phyloP scores from a whole-genome alignment of 352 stramenopile species.

The Thalassiosira livingstoniorum region DNA sequence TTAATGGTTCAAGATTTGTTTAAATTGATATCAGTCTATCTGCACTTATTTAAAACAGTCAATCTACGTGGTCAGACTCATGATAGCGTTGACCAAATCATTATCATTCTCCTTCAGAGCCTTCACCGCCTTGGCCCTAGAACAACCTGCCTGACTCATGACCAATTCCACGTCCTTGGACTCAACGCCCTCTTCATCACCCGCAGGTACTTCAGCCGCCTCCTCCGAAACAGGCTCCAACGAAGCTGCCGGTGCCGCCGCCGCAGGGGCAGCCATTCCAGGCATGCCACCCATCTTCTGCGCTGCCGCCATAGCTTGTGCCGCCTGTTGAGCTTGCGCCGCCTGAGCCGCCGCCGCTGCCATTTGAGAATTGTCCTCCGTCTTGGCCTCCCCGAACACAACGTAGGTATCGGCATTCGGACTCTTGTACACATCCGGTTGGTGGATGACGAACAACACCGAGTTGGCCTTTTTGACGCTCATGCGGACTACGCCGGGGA shows the following conservation, averaged over 20 bases:
- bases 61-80: constrained; percentile 98
- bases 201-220: constrained; percentile 46
- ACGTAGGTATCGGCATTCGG: constrained; percentile 93
- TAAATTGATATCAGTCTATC: too few species aligned
- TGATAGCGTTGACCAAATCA: constrained; percentile 99
- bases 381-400: constrained; percentile 99
- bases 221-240: constrained; percentile 88
- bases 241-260: constrained; percentile 46
- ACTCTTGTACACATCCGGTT: constrained; percentile 98
- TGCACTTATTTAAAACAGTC: neutral
- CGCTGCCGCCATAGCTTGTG: constrained; percentile 48
- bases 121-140: constrained; percentile 94
- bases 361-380: constrained; percentile 94
- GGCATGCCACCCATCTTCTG: constrained; percentile 53
- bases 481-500: constrained; percentile 95
- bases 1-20: too few species aligned
- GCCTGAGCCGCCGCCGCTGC: constrained; percentile 90
- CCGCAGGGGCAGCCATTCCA: constrained; percentile 56
- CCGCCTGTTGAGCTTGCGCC: constrained; percentile 57
- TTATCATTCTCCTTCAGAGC: constrained; percentile 98
- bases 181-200: constrained; percentile 96
- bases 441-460: constrained; percentile 96
- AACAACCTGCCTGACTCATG: constrained; percentile 93
- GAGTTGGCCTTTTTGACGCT: constrained; percentile 98
- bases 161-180: constrained; percentile 99